phyloP scores from a whole-genome alignment of 345 rosid genomes.

The Pugionium cornutum region DNA sequence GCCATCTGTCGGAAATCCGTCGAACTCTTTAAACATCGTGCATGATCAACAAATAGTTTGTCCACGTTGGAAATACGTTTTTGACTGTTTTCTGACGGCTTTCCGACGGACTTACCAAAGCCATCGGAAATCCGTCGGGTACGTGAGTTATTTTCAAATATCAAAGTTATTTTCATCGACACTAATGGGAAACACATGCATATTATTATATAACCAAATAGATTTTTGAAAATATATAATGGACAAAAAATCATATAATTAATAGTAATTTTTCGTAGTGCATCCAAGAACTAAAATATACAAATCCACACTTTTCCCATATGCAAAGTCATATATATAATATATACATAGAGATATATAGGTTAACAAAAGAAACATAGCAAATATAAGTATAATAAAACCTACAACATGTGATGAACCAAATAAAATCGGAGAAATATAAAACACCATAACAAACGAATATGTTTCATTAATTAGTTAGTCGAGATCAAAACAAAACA shows the following conservation, averaged over 20 bases:
- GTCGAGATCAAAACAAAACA: slow-evolving; percentile 19
- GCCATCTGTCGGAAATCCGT: no score
- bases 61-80: no score
- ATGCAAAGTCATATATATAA: slow-evolving; percentile 13
- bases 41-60: no score
- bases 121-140: no score
- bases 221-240: slow-evolving; percentile 1
- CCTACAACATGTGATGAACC: slow-evolving; percentile 15
- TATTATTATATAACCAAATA: background rate
- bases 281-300: slow-evolving; percentile 23
- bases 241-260: background rate
- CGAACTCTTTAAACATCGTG: no score
- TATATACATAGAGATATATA: background rate
- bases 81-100: no score
- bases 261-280: slow-evolving; percentile 2
- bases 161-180: slow-evolving; percentile 26
- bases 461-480: slow-evolving; percentile 5
- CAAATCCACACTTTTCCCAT: slow-evolving; percentile 21
- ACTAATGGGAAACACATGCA: slow-evolving; percentile 17
- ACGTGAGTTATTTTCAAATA: background rate
- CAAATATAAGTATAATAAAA: slow-evolving; percentile 16
- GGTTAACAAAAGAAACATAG: background rate
- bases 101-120: no score
- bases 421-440: background rate
- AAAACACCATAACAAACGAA: slow-evolving; percentile 13